Evolutionary conservation across 2,329 filamentous ascomycete species (phyloP).

Genomic region (Aspergillus sp.): DNA sequence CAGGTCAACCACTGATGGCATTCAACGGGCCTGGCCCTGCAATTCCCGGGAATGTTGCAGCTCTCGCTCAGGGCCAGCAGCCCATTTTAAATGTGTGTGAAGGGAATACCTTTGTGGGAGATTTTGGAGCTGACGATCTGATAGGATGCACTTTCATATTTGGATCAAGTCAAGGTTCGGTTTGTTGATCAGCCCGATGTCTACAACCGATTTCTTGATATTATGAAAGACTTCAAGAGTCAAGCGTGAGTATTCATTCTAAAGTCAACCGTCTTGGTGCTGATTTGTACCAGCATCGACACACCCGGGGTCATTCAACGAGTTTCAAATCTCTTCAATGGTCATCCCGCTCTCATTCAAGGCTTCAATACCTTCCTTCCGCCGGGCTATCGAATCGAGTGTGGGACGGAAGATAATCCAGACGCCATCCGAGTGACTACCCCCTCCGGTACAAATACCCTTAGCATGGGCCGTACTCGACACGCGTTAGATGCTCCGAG

Average conservation of each 20-base stretch:
- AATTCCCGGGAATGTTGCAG: conserved; percentile 57
- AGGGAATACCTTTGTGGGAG: conserved; percentile 13
- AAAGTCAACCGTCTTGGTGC: conserved; percentile 6
- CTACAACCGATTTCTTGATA: conserved; percentile 95
- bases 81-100: conserved; percentile 72
- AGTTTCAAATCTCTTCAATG: conserved; percentile 93
- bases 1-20: conserved; percentile 58
- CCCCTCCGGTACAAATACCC: conserved; percentile 94
- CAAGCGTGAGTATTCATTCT: conserved; percentile 71
- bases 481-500: conserved; percentile 40
- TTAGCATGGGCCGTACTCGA: conserved; percentile 67
- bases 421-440: conserved; percentile 97
- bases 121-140: conserved; percentile 35
- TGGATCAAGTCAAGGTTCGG: conserved; percentile 98
- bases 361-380: conserved; percentile 98
- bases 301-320: conserved; percentile 97
- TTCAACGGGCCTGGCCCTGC: conserved; percentile 50
- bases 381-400: conserved; percentile 95
- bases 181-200: conserved; percentile 97
- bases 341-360: conserved; percentile 92
- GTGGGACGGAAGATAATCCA: conserved; percentile 88
- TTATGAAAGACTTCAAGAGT: conserved; percentile 99
- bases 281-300: conserved; percentile 68
- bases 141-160: conserved; percentile 85
- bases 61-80: conserved; percentile 77